Evolutionary conservation across 495 filamentous ascomycete genomes (phyloP).

Genomic region (Aspergillus ellipticus): DNA sequence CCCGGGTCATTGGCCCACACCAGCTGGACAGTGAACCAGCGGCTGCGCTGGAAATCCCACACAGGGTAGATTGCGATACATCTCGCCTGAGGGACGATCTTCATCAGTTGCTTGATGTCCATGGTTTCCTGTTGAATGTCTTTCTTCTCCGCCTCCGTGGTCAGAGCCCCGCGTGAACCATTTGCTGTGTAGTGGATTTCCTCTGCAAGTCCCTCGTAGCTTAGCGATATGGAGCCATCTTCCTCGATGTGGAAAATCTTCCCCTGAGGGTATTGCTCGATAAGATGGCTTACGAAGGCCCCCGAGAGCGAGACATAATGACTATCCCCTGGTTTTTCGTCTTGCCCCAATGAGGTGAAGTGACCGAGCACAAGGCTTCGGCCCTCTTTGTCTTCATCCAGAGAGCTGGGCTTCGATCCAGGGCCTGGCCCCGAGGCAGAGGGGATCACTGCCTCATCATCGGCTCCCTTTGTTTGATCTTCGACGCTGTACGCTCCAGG

Average conservation of each 20-base stretch:
- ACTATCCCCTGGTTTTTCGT: conserved; percentile 6
- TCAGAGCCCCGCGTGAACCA: conserved; percentile 4
- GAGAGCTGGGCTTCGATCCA: not conserved
- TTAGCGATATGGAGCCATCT: conserved; percentile 26
- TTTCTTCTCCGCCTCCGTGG: conserved; percentile 1
- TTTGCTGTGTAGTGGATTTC: conserved; percentile 12
- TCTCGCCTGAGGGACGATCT: conserved; percentile 24
- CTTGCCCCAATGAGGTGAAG: conserved; percentile 16
- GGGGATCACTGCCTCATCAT: not conserved
- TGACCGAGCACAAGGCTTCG: conserved; percentile 23
- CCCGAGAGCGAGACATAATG: conserved; percentile 32
- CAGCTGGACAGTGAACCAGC: conserved; percentile 60
- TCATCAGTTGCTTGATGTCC: conserved; percentile 24
- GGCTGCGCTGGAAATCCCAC: conserved; percentile 56
- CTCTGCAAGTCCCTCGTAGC: conserved; percentile 26
- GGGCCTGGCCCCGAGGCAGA: too few relatives aligned
- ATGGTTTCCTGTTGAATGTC: conserved; percentile 22
- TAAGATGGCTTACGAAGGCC: conserved; percentile 39
- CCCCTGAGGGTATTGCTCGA: conserved; percentile 52
- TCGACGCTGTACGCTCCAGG: not conserved
- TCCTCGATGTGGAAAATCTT: conserved; percentile 57
- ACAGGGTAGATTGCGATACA: conserved; percentile 43
- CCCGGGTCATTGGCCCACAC: conserved; percentile 45
- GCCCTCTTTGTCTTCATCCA: not conserved
- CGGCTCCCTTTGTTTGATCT: conserved; percentile 1